Percentiles rank a stretch among this genome's conserved stretches.
These are phyloP conservation scores for Anisogramma anomala DNA, from an alignment of 2,329 filamentous ascomycete species.

Conservation along the genomic window DNA sequence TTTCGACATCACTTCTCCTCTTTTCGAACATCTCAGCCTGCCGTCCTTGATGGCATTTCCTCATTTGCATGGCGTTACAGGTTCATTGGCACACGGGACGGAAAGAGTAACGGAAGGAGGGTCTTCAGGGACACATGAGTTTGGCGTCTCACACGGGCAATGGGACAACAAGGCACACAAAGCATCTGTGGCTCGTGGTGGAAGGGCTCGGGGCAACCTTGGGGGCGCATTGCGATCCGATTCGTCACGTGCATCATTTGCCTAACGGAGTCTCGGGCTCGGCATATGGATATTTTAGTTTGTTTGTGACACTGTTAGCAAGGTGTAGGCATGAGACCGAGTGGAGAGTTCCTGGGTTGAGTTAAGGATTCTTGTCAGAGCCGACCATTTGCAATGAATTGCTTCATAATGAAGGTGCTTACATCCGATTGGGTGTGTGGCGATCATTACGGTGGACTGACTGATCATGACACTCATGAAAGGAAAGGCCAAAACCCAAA, in stretches of 20 bases:
- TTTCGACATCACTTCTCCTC: neutral
- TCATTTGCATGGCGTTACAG: slow-evolving; percentile 28
- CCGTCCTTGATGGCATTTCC: neutral
- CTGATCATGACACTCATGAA: too few species aligned
- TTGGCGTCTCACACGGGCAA: too few species aligned
- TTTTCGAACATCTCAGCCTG: slow-evolving; percentile 23
- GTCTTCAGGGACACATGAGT: neutral
- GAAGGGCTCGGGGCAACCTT: neutral
- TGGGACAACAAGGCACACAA: too few species aligned
- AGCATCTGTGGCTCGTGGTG: neutral
- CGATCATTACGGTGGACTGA: too few species aligned
- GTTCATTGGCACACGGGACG: neutral
- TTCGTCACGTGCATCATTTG: neutral
- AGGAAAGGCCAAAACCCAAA: too few species aligned
- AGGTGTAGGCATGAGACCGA: too few species aligned
- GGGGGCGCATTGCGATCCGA: neutral
- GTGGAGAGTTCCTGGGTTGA: too few species aligned
- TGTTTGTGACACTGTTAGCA: too few species aligned
- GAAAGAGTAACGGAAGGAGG: neutral
- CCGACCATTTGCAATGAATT: too few species aligned
- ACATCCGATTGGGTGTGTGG: too few species aligned
- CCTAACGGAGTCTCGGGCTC: neutral
- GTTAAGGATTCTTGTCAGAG: too few species aligned
- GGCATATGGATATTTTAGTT: neutral
- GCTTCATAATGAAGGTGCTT: too few species aligned